Evolutionary conservation across 1,139 yeast genomes (phyloP), one percentile per base, ranked within the genome.

Genomic region (Saccharomyces pastorianus): DNA sequence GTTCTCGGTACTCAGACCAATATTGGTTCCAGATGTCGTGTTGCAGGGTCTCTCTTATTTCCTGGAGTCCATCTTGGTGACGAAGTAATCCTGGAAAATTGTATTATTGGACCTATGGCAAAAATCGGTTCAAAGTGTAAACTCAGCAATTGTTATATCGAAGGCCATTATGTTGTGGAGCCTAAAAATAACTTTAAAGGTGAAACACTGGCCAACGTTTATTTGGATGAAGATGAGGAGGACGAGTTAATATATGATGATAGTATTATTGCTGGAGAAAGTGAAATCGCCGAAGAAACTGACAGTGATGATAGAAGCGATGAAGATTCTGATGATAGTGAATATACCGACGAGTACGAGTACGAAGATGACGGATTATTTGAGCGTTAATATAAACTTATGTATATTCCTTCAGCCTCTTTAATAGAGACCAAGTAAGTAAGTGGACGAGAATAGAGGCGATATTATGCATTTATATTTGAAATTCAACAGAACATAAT

Each of bases 1-100:
- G 90, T 88, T 13, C 77, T 95, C 47, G 96, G 96, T 7, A 71
- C 76, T n/a, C 77, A 80, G 61, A 88, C 96, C 72, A 73, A 63
- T 17, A 82, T 95, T 55, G 99, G 99, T 49, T 85, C 83, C 66
- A 80, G 90, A 60, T 95, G 96, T 67, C 84, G 93, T 62, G 78
- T 95, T 56, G 88, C 91, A 1, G 98, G 96, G 1, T 89, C 91
- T 63, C 82, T 95, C 27, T 67, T 95, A 9, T 75, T 90, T 56
- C 86, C 87, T 64, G 80, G 82, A 51, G 95, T 84, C 31, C 73
- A 71, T 1, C 74, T 95, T 47, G 96, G 82, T 51, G 96, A 93
- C 68, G 97, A 88, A 60, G 85, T 80, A 51, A 66, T 70, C 8
- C 56, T 95, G 59, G 99, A 95, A 70, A 93, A 91, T 72, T 90